Evolutionary conservation across 2,329 filamentous ascomycete species (phyloP).

Genomic region (Penicillium sp.): DNA sequence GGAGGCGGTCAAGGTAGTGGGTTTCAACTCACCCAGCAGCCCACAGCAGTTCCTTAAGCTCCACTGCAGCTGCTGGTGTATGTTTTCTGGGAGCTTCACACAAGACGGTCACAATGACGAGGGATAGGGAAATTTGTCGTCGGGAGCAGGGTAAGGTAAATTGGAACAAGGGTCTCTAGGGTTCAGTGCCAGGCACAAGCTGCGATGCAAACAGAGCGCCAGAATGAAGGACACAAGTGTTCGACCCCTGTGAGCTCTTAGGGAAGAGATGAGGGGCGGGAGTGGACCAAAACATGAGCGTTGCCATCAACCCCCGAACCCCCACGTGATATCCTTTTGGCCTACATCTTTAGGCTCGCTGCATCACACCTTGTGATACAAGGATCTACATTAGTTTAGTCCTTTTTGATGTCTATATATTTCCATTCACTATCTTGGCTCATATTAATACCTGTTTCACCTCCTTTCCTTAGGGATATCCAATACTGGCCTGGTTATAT

Average conservation of each 20-base stretch:
- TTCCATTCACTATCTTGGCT: neutral
- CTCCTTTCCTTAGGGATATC: neutral
- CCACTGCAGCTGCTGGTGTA: slow-evolving; percentile 26
- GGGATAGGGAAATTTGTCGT: neutral
- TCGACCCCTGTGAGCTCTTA: slow-evolving; percentile 7
- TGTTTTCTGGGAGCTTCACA: slow-evolving; percentile 15
- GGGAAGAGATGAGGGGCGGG: slow-evolving; percentile 20
- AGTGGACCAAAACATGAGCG: slow-evolving; percentile 25
- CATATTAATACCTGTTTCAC: too few species aligned
- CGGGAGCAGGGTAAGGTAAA: too few species aligned
- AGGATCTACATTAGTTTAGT: too few species aligned
- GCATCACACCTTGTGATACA: neutral
- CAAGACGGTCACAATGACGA: slow-evolving; percentile 10
- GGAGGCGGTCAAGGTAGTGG: slow-evolving; percentile 27
- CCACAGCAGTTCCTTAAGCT: slow-evolving; percentile 20
- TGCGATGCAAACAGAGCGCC: neutral
- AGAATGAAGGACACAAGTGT: neutral
- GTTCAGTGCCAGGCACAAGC: neutral
- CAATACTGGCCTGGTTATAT: neutral
- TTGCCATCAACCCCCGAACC: slow-evolving; percentile 11
- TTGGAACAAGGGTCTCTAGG: neutral
- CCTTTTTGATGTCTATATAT: neutral
- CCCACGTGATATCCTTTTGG: slow-evolving; percentile 21
- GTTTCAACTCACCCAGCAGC: slow-evolving; percentile 24
- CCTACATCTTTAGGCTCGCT: neutral